phyloP scores from a whole-genome alignment of 495 filamentous ascomycete species.

The Pyrenopolyporus hunteri region DNA sequence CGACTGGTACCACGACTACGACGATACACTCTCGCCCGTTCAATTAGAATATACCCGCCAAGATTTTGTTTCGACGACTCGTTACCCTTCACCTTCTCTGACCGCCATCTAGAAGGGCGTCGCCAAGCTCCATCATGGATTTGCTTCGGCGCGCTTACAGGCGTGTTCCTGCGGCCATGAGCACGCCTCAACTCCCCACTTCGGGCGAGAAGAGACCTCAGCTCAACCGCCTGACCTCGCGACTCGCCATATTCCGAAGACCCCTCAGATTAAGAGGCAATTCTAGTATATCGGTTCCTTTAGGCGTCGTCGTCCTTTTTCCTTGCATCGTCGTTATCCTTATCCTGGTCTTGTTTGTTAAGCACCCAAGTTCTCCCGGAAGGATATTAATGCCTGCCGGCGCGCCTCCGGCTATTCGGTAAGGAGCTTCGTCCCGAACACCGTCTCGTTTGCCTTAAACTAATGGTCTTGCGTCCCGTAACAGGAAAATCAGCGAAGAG shows the following conservation, averaged over 20 bases:
- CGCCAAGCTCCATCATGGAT: constrained; percentile 53
- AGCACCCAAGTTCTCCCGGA: constrained; percentile 82
- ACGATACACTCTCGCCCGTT: constrained; percentile 10
- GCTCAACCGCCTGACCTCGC: constrained; percentile 46
- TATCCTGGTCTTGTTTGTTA: constrained; percentile 87
- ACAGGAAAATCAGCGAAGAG: constrained; percentile 94
- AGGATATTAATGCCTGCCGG: constrained; percentile 88
- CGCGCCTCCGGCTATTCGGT: constrained; percentile 91
- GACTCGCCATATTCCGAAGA: constrained; percentile 83
- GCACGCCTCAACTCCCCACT: constrained; percentile 49
- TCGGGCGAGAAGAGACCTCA: constrained; percentile 53
- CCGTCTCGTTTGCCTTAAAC: not conserved
- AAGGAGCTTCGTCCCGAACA: constrained; percentile 39
- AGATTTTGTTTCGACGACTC: not conserved
- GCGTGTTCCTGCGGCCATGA: constrained; percentile 50
- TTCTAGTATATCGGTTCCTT: constrained; percentile 89
- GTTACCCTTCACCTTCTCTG: not conserved
- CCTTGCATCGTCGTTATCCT: constrained; percentile 89
- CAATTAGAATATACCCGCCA: not conserved
- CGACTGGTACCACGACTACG: constrained; percentile 10
- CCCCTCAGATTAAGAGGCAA: constrained; percentile 93
- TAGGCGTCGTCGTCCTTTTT: constrained; percentile 92
- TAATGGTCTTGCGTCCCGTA: not conserved
- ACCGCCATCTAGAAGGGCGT: constrained; percentile 14
- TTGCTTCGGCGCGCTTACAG: constrained; percentile 60